Conservation (phyloP, 306 rosid species). For the Neltuma alba region DNA sequence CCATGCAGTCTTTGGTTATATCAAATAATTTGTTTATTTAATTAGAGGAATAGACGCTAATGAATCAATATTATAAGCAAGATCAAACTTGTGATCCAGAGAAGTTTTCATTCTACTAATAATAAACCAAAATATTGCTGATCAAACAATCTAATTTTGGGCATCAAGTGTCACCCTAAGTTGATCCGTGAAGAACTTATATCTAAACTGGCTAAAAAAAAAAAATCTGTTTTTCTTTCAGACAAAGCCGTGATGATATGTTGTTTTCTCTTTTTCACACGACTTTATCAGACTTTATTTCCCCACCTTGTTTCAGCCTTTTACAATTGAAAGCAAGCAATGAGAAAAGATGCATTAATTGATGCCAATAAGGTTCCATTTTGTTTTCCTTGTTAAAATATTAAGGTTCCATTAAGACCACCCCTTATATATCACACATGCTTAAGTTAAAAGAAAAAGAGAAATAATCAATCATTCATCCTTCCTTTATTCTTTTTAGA, state of each 20-base stretch:
- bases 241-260: neutral
- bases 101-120: no score
- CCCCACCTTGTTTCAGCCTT: neutral
- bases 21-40: no score
- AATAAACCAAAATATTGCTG: no score
- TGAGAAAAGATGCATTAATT: constrained; percentile 27
- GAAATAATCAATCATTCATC: constrained; percentile 29
- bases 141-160: no score
- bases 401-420: constrained; percentile 32
- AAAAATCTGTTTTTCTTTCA: neutral
- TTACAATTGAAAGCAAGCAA: constrained; percentile 1
- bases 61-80: no score
- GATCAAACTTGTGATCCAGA: no score
- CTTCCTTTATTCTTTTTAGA: constrained; percentile 7
- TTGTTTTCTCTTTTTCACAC: neutral
- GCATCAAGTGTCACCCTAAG: no score
- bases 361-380: constrained; percentile 13
- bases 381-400: neutral
- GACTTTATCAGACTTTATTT: neutral
- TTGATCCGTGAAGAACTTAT: no score
- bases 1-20: no score
- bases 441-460: neutral
- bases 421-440: constrained; percentile 34
- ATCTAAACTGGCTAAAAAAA: no score
- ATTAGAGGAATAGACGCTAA: no score